Conservation (phyloP, 2,329 filamentous ascomycete genomes). For the Mariannaea sp. region DNA sequence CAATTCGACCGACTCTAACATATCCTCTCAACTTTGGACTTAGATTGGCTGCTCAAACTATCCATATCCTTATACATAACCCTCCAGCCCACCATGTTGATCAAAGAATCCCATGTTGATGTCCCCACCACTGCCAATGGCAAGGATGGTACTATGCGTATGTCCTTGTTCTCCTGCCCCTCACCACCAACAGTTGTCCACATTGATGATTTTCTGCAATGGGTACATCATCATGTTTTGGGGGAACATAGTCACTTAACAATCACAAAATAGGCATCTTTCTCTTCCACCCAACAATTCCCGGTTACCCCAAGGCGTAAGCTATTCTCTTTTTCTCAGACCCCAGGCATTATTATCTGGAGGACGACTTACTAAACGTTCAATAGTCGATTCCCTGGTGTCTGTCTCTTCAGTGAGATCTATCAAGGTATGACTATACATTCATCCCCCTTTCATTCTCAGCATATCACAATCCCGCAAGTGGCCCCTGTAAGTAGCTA, state of each 20-base stretch:
- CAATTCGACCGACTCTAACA: background rate
- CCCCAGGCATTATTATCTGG: background rate
- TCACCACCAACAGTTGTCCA: conserved; percentile 6
- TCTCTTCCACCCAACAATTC: conserved; percentile 82
- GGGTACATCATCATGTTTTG: conserved; percentile 21
- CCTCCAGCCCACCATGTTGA: conserved; percentile 50
- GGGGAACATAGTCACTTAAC: conserved; percentile 16
- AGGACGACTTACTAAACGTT: conserved; percentile 13
- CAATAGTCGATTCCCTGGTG: conserved; percentile 73
- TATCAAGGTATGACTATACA: conserved; percentile 72
- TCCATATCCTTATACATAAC: too few relatives aligned
- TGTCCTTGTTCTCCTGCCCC: conserved; percentile 17
- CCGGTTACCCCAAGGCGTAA: conserved; percentile 84
- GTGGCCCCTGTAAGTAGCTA: background rate
- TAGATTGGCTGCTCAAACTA: too few relatives aligned
- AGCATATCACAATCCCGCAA: too few relatives aligned
- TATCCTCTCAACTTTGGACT: background rate
- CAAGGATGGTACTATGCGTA: conserved; percentile 60
- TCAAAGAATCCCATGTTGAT: conserved; percentile 59
- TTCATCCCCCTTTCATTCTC: background rate
- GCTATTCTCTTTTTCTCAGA: conserved; percentile 23
- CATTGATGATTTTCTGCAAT: too few relatives aligned
- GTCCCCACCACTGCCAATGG: conserved; percentile 57
- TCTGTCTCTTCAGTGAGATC: conserved; percentile 90
- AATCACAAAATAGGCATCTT: conserved; percentile 70